Percentiles rank a stretch among this genome's conserved stretches.
Evolutionary conservation across 495 filamentous ascomycete genomes (phyloP).

Genomic region (Bathelium albidoporum): DNA sequence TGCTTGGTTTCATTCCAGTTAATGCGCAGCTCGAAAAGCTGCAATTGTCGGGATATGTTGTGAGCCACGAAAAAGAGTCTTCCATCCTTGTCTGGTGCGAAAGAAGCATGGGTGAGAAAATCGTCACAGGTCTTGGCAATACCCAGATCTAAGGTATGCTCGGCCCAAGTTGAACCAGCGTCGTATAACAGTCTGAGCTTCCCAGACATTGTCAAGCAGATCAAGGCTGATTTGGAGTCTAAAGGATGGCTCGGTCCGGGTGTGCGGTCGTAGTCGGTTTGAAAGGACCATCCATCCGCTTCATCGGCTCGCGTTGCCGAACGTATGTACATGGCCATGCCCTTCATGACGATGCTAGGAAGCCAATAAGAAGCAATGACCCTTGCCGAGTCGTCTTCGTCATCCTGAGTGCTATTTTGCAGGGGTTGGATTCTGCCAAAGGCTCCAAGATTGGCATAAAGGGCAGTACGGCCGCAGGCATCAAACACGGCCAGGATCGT

Average conservation of each 20-base stretch:
- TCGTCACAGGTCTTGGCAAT: not conserved
- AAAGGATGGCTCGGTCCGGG: constrained; percentile 58
- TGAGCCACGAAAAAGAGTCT: not conserved
- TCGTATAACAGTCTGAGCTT: constrained; percentile 62
- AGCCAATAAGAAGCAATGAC: constrained; percentile 84
- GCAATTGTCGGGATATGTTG: constrained; percentile 3
- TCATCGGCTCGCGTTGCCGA: constrained; percentile 10
- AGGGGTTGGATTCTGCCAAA: constrained; percentile 54
- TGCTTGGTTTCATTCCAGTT: constrained; percentile 2
- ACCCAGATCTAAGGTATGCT: not conserved
- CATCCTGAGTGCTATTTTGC: constrained; percentile 35
- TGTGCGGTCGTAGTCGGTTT: constrained; percentile 38
- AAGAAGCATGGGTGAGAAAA: constrained; percentile 1
- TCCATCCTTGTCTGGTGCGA: constrained; percentile 37
- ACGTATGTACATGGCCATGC: constrained; percentile 20
- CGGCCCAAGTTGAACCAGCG: not conserved
- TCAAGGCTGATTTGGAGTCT: constrained; percentile 52
- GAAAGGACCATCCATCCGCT: constrained; percentile 39
- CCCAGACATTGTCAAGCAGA: constrained; percentile 62
- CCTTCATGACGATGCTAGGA: constrained; percentile 34
- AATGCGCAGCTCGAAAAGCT: not conserved
- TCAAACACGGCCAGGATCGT: constrained; percentile 72
- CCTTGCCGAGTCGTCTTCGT: constrained; percentile 58
- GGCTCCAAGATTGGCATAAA: constrained; percentile 50
- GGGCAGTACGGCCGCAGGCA: constrained; percentile 57